These are phyloP conservation scores for Dothiorella sarmentorum DNA, from an alignment of 2,329 filamentous ascomycete species.

Conservation along the genomic window DNA sequence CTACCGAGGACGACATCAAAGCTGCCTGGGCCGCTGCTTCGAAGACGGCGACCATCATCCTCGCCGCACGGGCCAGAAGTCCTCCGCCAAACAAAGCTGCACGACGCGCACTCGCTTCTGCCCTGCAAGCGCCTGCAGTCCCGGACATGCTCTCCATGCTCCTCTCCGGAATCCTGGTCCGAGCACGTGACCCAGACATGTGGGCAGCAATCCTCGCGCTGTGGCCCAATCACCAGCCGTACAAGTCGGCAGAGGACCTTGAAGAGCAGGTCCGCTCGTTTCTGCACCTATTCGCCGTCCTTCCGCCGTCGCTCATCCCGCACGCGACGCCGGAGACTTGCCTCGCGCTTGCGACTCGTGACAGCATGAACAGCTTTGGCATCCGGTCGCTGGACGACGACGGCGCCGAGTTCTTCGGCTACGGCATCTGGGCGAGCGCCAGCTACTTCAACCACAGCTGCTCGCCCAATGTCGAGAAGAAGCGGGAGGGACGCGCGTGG, in stretches of 20 bases:
- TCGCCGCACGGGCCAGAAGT: constrained; percentile 28
- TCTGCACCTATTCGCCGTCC: constrained; percentile 41
- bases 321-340: constrained; percentile 35
- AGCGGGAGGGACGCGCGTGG: constrained; percentile 40
- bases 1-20: constrained; percentile 5
- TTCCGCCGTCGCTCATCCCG: constrained; percentile 36
- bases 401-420: constrained; percentile 48
- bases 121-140: constrained; percentile 21
- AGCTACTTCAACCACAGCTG: constrained; percentile 51
- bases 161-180: constrained; percentile 39
- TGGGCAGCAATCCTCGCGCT: constrained; percentile 38
- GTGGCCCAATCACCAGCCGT: constrained; percentile 40
- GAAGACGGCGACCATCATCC: not conserved
- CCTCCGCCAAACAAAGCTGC: constrained; percentile 26
- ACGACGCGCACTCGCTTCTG: not conserved
- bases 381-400: constrained; percentile 44
- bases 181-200: constrained; percentile 27
- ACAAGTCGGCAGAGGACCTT: constrained; percentile 41
- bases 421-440: constrained; percentile 45
- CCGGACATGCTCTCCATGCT: constrained; percentile 44
- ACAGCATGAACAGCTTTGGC: constrained; percentile 48
- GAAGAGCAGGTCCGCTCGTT: constrained; percentile 39
- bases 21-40: constrained; percentile 4
- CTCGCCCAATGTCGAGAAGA: constrained; percentile 43
- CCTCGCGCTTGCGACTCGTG: constrained; percentile 36